Evolutionary conservation across 139 green algal genomes (phyloP).

Genomic region (Penium margaritaceum): DNA sequence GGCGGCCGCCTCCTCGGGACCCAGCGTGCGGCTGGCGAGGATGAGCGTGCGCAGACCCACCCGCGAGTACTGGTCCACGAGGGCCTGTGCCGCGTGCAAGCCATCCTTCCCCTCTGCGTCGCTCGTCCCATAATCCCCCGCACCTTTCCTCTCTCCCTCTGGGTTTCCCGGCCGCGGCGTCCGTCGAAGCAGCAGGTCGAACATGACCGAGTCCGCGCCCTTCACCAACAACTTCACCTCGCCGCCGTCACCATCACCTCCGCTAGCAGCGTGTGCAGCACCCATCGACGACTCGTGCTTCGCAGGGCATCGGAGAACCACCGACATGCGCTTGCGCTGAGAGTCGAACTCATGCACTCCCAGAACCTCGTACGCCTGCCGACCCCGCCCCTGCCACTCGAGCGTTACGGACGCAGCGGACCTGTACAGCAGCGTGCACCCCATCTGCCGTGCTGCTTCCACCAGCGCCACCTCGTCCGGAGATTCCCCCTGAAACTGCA

Average conservation of each 20-base stretch:
- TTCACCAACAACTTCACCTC: slow-evolving; percentile 76
- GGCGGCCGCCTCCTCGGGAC: slow-evolving; percentile 24
- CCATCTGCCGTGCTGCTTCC: slow-evolving; percentile 64
- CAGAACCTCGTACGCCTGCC: too few species aligned
- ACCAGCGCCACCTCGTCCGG: slow-evolving; percentile 94
- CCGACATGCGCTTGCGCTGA: slow-evolving; percentile 48
- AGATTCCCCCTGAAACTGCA: slow-evolving; percentile 58
- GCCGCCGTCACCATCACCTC: too few species aligned
- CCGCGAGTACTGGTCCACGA: slow-evolving; percentile 35
- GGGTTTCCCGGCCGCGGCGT: not conserved
- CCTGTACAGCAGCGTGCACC: slow-evolving; percentile 39
- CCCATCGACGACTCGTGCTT: too few species aligned
- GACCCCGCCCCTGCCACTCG: too few species aligned
- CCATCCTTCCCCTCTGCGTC: not conserved
- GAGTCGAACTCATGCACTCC: slow-evolving; percentile 58
- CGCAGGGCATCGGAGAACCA: slow-evolving; percentile 54
- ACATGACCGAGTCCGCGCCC: slow-evolving; percentile 75
- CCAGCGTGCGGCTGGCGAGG: slow-evolving; percentile 29
- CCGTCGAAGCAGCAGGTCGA: too few species aligned
- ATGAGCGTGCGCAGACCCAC: slow-evolving; percentile 42
- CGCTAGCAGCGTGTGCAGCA: too few species aligned
- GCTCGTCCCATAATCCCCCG: not conserved
- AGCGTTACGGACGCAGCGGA: too few species aligned
- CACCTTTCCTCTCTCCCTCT: not conserved
- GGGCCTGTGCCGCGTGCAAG: not conserved